Conservation (phyloP, 202 grass and related monocot genomes). For the Brachypodium distachyon region DNA sequence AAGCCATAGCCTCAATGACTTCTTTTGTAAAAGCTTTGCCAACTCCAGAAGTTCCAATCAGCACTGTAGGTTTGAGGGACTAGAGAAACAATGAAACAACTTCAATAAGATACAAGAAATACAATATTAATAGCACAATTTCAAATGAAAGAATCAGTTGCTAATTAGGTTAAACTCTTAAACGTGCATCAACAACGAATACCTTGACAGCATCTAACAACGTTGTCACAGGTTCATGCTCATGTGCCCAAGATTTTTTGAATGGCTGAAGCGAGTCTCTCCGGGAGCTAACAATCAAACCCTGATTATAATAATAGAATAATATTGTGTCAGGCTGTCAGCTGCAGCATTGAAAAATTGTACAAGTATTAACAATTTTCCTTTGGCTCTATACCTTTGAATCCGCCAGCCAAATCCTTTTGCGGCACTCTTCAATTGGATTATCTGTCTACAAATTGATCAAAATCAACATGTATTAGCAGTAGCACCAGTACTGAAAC, state of each 20-base stretch:
- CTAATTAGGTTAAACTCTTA: neutral
- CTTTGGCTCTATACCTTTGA: slow-evolving; percentile 54
- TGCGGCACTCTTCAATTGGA: slow-evolving; percentile 87
- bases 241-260: slow-evolving; percentile 95
- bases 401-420: slow-evolving; percentile 91
- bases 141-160: neutral
- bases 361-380: slow-evolving; percentile 19
- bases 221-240: slow-evolving; percentile 59
- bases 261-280: slow-evolving; percentile 72
- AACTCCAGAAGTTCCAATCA: slow-evolving; percentile 91
- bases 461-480: slow-evolving; percentile 10
- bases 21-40: slow-evolving; percentile 84
- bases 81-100: slow-evolving; percentile 20
- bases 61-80: slow-evolving; percentile 86
- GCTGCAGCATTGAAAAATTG: slow-evolving; percentile 15
- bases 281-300: slow-evolving; percentile 75
- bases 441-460: slow-evolving; percentile 57
- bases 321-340: slow-evolving; percentile 6
- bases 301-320: slow-evolving; percentile 49
- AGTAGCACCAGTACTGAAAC: neutral
- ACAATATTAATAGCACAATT: neutral
- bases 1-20: slow-evolving; percentile 85
- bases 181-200: slow-evolving; percentile 15
- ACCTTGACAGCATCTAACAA: slow-evolving; percentile 87
- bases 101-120: slow-evolving; percentile 9